These are phyloP conservation scores for Trichosporon sp. DNA, from an alignment of 1,284 basidiomycete species.

Conservation along the genomic window DNA sequence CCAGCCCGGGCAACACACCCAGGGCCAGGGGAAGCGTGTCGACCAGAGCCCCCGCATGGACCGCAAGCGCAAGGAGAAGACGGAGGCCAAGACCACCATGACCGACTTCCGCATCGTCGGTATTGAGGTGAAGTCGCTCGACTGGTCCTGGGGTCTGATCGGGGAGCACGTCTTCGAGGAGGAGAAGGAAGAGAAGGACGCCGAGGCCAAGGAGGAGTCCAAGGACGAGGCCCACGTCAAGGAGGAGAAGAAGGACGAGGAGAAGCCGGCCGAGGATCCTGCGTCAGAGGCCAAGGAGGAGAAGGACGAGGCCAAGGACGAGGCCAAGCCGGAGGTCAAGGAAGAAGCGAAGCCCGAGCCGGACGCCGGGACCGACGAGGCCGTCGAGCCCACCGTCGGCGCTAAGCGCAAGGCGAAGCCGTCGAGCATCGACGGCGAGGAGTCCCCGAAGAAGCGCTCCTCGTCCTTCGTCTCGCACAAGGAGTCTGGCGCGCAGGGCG, in stretches of 20 bases:
- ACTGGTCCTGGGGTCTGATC: constrained; percentile 51
- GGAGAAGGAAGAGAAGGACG: constrained; percentile 22
- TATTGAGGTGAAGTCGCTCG: constrained; percentile 61
- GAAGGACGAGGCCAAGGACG: constrained; percentile 31
- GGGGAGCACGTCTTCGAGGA: constrained; percentile 25
- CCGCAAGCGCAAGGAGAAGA: constrained; percentile 32
- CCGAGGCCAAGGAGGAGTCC: constrained; percentile 14
- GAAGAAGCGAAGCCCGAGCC: constrained; percentile 20
- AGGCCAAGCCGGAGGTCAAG: constrained; percentile 18
- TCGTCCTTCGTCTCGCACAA: constrained; percentile 42
- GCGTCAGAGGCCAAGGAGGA: constrained; percentile 43
- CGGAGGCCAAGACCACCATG: constrained; percentile 70
- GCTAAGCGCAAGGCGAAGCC: constrained; percentile 49
- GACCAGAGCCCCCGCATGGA: constrained; percentile 16
- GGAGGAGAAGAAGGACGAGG: constrained; percentile 15
- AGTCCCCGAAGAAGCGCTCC: constrained; percentile 44
- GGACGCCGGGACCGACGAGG: constrained; percentile 17
- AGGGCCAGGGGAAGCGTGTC: constrained; percentile 14
- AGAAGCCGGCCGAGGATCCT: neutral
- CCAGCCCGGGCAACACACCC: constrained; percentile 12
- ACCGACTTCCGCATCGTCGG: constrained; percentile 95
- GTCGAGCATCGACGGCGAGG: constrained; percentile 42
- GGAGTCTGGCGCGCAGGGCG: constrained; percentile 29
- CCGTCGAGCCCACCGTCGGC: constrained; percentile 24
- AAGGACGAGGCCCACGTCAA: constrained; percentile 16